Evolutionary conservation across 495 filamentous ascomycete species (phyloP), one percentile per base, ranked within the genome.

Genomic region (Coniosporium apollinis): DNA sequence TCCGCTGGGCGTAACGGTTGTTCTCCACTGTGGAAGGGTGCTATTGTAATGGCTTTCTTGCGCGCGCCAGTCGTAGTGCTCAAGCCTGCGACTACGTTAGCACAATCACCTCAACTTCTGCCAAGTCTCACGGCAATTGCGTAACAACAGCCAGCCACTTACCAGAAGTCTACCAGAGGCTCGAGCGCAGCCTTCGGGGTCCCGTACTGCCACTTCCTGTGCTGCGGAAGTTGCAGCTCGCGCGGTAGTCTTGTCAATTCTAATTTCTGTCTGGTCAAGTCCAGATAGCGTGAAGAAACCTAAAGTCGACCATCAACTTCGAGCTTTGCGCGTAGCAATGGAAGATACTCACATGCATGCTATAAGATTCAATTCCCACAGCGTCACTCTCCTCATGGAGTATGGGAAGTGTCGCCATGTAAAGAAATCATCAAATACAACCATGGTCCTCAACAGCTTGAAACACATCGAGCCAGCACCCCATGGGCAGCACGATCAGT

Each of bases 61-160:
- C 4, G 54, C 50, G 20, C 72, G 60, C 72, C 74, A 80, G 41
- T 64, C 58, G 51, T 78, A 78, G 28, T 58, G 48, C 35, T 75
- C 71, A 5, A 70, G 55, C 70, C 70, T 74, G 37, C 34, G 24
- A 4, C 19, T 34, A 17, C 13, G 19, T 37, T 8, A 37, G 24
- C 13, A 17, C 13, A n/a, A 19, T 3, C 7, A 16, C 10, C 18
- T 5, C 18, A 26, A 4, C 4, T 11, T 11, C 1, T 11, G 7
- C 5, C 10, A 15, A 26, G 1, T 28, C n/a, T n/a, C n/a, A n/a
- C n/a, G n/a, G n/a, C n/a, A n/a, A n/a, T n/a, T n/a, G n/a, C n/a
- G n/a, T n/a, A n/a, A n/a, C n/a, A n/a, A 15, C 8, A 15, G 2
- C 13, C 13, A 8, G 34, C 13, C 8, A 28, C 20, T 8, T 32